Evolutionary conservation across 208 protist genomes (phyloP).

Genomic region (Angomonas desouzai): DNA sequence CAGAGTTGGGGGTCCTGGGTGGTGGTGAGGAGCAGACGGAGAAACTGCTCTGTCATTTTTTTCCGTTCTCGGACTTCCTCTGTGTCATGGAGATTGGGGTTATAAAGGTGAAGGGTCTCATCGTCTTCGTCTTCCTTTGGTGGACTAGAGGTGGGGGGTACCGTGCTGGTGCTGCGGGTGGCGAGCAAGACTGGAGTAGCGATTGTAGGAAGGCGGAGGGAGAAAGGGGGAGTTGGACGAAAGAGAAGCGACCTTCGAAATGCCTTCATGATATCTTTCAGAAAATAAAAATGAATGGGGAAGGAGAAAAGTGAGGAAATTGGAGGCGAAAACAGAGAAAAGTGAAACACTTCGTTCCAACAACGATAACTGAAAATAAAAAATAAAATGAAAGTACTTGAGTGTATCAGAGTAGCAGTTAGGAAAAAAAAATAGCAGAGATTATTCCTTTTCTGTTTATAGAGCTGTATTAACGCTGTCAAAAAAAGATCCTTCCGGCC

Average conservation of each 20-base stretch:
- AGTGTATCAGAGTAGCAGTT: background rate
- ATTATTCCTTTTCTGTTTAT: background rate
- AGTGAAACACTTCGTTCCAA: background rate
- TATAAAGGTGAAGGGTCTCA: background rate
- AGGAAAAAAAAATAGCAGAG: background rate
- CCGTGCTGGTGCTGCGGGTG: too few species aligned
- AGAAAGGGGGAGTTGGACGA: too few species aligned
- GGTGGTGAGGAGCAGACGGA: conserved; percentile 36
- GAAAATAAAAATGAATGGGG: too few species aligned
- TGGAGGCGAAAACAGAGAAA: too few species aligned
- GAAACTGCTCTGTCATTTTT: conserved; percentile 6
- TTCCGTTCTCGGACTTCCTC: background rate
- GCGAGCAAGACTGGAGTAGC: too few species aligned
- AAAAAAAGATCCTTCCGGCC: conserved; percentile 23
- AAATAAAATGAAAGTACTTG: background rate
- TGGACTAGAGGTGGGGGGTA: background rate
- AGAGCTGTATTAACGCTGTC: too few species aligned
- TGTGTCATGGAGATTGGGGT: background rate
- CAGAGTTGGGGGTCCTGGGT: conserved; percentile 47
- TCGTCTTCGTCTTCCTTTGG: background rate
- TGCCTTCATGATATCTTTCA: too few species aligned
- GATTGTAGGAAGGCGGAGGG: too few species aligned
- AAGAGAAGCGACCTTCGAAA: too few species aligned
- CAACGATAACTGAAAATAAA: background rate
- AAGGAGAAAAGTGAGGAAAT: too few species aligned